Percentiles rank a stretch among this genome's conserved stretches.
Conservation (phyloP, 805 yeast species). For the Kodamaea laetipori region DNA sequence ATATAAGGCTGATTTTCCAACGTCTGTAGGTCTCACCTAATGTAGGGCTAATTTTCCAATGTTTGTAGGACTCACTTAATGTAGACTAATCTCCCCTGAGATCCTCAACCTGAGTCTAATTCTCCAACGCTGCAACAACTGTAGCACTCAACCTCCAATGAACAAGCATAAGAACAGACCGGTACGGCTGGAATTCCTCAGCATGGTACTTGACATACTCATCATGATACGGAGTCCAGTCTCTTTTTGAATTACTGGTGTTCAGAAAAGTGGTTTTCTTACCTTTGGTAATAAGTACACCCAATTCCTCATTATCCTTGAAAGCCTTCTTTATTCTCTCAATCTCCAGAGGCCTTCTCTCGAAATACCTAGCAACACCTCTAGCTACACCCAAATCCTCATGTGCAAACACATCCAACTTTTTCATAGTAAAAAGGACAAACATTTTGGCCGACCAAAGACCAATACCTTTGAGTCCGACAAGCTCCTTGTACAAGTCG, state of each 20-base stretch:
- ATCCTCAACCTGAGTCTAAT: no score
- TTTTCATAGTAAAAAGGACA: conserved; percentile 63
- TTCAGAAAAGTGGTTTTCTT: conserved; percentile 36
- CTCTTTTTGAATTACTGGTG: conserved; percentile 46
- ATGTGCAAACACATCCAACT: conserved; percentile 70
- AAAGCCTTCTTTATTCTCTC: conserved; percentile 43
- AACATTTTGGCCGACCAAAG: conserved; percentile 93
- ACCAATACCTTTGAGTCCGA: conserved; percentile 69
- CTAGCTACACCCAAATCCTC: conserved; percentile 86
- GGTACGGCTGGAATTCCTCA: conserved; percentile 62
- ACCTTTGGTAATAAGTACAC: conserved; percentile 19
- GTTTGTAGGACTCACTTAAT: no score
- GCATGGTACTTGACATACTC: conserved; percentile 58
- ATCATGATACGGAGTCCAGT: conserved; percentile 69
- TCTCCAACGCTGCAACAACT: conserved; percentile 47
- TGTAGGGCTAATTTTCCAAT: no score
- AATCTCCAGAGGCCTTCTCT: conserved; percentile 51
- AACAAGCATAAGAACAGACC: conserved; percentile 65
- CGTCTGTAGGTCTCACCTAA: no score
- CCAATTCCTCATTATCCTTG: conserved; percentile 36
- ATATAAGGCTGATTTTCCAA: no score
- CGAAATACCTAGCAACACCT: conserved; percentile 69
- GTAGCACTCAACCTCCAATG: conserved; percentile 74
- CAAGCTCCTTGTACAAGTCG: conserved; percentile 50
- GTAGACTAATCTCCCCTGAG: no score